Percentiles rank a stretch among this genome's conserved stretches.
phyloP scores from a whole-genome alignment of 768 basidiomycete species.

The Erythrobasidium yunnanense region DNA sequence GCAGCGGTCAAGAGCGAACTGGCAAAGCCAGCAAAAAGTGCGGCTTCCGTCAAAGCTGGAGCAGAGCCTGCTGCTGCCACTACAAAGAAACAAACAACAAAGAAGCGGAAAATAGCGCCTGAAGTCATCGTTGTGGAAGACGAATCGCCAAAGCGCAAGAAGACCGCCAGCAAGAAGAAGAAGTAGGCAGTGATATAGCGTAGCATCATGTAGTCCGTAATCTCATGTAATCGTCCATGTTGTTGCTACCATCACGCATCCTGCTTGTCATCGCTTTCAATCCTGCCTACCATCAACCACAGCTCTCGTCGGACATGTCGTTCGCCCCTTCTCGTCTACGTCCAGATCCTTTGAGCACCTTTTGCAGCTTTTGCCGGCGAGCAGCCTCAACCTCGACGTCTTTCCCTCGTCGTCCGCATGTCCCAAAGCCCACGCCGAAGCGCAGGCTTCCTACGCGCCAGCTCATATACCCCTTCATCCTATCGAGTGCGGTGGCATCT shows the following conservation, averaged over 20 bases:
- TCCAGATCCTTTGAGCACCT: too few species aligned
- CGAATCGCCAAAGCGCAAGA: background rate
- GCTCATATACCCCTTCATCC: constrained; percentile 11
- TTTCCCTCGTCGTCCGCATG: background rate
- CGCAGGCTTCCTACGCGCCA: background rate
- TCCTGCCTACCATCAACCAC: too few species aligned
- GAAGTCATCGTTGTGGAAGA: background rate
- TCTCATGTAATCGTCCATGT: too few species aligned
- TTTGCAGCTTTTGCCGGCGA: too few species aligned
- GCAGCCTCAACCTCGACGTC: too few species aligned
- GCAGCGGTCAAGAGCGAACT: background rate
- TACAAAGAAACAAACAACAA: background rate
- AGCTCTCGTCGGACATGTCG: too few species aligned
- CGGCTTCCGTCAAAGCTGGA: background rate
- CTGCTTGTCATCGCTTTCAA: too few species aligned
- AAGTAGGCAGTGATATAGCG: background rate
- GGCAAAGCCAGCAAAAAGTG: background rate
- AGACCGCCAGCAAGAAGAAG: background rate
- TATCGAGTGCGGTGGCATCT: constrained; percentile 2
- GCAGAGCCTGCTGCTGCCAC: background rate
- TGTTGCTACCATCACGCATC: too few species aligned
- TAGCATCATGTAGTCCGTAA: background rate
- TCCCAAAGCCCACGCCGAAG: background rate
- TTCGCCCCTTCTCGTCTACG: too few species aligned
- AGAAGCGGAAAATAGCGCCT: background rate